Evolutionary conservation across 2,329 filamentous ascomycete genomes (phyloP), one percentile per base, ranked within the genome.

Genomic region (Leptographium flavum): DNA sequence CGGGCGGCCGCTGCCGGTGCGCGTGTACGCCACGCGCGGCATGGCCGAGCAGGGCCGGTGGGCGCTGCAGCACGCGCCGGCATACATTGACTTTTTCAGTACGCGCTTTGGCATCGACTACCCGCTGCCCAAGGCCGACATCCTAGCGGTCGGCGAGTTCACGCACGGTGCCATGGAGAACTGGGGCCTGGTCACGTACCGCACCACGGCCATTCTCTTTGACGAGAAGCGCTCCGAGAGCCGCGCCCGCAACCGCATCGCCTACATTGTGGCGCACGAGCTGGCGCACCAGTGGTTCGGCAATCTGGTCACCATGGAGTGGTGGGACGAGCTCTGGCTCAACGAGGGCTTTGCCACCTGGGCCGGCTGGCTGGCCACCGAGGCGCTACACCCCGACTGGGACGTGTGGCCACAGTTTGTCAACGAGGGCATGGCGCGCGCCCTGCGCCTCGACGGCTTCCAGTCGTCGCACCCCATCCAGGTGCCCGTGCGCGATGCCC

Each of bases 281-380:
- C 73, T 98, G 50, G 92, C 90, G 35, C 90, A 96, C 65, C 90
- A 95, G 64, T 96, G 90, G 90, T 96, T 96, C 58, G 90, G 90
- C 51, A 95, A 96, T 66, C 68, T 95, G 44, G 90, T 95, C 25
- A 95, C 90, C 44, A 95, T 95, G 87, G 87, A 94, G 62, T 95
- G 93, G 73, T 96, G 90, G 90, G 87, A 95, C 63, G 90, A 88
- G 45, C 69, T 96, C 8, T 96, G 90, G 90, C 75, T 96, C 45
- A 96, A 96, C 62, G 90, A 96, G 64, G 88, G 88, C 13, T 98
- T 98, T 59, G 92, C 92, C 36, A 98, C 92, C 3, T 96, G 90
- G 90, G 90, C 95, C 37, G 92, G 90, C 43, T 98, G 90, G 90
- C 74, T 88, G 49, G 88, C 87, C 10, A 79, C 88, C 47, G 86